Base-by-base conservation (phyloP, 2,329 filamentous ascomycete species). In the Aspergillus carbonarius region DNA sequence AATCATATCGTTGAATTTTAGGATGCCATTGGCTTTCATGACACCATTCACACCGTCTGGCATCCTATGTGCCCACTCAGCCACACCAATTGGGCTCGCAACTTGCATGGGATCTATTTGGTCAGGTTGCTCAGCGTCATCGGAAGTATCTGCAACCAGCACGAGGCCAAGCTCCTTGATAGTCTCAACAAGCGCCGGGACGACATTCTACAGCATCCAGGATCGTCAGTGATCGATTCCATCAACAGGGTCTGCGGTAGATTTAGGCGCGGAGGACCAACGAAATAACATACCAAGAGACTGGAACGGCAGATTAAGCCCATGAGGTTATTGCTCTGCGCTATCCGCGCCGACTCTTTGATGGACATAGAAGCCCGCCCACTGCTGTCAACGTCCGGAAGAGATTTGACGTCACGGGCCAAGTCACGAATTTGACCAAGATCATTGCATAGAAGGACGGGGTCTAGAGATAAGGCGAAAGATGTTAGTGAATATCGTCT, bases 251-350 rank as follows among this genome's bases (percentile, higher is more conserved):
- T 18, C n/a, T 18, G 44, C 8, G n/a, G n/a, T 64, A 57, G 67
- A 15, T 18, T 15, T 25, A 9, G 34, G 48, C 12, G 10, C 32
- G 46, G n/a, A 3, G 27, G 18, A 30, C 7, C 13, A 49, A 25
- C 25, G 50, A 44, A 54, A 46, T 17, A 25, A 83, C 88, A 70
- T 82, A 96, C 92, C 80, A 99, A 76, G 63, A 99, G 81, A 65
- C 89, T 85, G 32, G 91, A 93, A 66, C 88, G 92, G 77, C 93
- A 97, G 60, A 98, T 91, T 70, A 99, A 75, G 3, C 95, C 95
- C 95, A 99, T 99, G 65, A 99, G 91, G 73, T 99, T 99, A 74
- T 99, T 99, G 72, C 88, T 91, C 75, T 96, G 90, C 20, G 93
- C 93, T 70, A 96, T 92, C 63, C 93, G 85, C 13, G 97, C 95